Evolutionary conservation across 306 rosid species (phyloP).

Genomic region (Lablab purpureus): DNA sequence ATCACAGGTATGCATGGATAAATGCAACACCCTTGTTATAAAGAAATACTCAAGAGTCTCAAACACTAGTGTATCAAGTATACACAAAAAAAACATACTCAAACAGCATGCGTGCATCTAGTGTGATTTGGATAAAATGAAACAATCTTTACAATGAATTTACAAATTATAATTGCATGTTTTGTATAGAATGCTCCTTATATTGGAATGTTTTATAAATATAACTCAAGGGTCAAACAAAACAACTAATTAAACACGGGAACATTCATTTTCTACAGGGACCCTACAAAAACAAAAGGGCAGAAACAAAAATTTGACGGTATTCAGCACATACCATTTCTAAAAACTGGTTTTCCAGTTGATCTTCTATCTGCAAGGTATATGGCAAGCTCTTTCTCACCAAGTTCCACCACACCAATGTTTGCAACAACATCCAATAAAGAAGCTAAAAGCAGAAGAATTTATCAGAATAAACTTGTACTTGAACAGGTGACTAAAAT

Average conservation of each 20-base stretch:
- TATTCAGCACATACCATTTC: conserved; percentile 68
- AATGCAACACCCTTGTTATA: neutral
- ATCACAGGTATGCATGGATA: neutral
- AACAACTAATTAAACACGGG: conserved; percentile 35
- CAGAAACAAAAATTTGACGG: conserved; percentile 17
- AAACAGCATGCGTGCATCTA: conserved; percentile 19
- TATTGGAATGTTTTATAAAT: neutral
- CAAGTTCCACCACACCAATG: conserved; percentile 78
- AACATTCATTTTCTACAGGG: conserved; percentile 23
- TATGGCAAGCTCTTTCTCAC: conserved; percentile 68
- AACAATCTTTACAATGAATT: conserved; percentile 30
- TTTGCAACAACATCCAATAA: conserved; percentile 74
- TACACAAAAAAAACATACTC: neutral
- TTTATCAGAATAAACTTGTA: conserved; percentile 39
- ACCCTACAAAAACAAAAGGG: conserved; percentile 19
- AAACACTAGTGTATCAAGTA: neutral
- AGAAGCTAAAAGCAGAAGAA: conserved; percentile 58
- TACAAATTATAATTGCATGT: conserved; percentile 16
- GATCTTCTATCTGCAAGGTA: conserved; percentile 82
- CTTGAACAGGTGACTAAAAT: conserved; percentile 3
- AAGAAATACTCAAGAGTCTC: conserved; percentile 1
- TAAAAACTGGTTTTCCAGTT: conserved; percentile 78
- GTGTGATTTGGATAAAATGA: conserved; percentile 32
- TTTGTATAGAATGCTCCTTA: conserved; percentile 21
- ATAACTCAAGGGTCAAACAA: conserved; percentile 19